Evolutionary conservation across 192 early-diverging fungal species (phyloP).

Genomic region (Backusella psychrophila): DNA sequence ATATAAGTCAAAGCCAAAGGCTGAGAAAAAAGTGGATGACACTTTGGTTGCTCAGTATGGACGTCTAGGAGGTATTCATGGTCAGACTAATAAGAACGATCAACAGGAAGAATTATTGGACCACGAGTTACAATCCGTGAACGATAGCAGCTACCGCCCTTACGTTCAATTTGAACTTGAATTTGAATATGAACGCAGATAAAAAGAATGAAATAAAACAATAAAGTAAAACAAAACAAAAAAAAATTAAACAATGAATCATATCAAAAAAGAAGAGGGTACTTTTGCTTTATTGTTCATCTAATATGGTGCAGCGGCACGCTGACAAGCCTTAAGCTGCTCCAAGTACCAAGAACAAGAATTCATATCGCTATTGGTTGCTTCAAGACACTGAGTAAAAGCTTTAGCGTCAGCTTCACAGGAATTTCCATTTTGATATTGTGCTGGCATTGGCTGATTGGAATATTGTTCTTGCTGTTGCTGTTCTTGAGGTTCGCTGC

Average conservation of each 20-base stretch:
- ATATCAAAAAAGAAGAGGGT: neutral
- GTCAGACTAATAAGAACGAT: slow-evolving; percentile 31
- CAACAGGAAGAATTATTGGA: slow-evolving; percentile 75
- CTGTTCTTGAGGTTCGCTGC: slow-evolving; percentile 34
- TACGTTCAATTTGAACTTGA: slow-evolving; percentile 80
- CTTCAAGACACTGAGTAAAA: slow-evolving; percentile 85
- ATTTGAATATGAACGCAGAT: slow-evolving; percentile 40
- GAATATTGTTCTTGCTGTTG: slow-evolving; percentile 40
- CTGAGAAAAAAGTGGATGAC: slow-evolving; percentile 80
- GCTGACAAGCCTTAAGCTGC: slow-evolving; percentile 87
- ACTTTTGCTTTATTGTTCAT: neutral
- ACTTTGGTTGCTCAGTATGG: slow-evolving; percentile 78
- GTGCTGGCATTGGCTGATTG: slow-evolving; percentile 24
- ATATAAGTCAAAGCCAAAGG: slow-evolving; percentile 68
- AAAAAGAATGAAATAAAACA: neutral
- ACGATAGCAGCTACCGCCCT: slow-evolving; percentile 92
- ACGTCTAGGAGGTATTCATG: slow-evolving; percentile 72
- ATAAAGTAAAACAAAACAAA: neutral
- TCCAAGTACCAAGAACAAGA: slow-evolving; percentile 92
- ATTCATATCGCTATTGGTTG: slow-evolving; percentile 72
- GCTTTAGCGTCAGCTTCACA: slow-evolving; percentile 78
- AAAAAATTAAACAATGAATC: neutral
- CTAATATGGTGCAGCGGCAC: slow-evolving; percentile 45
- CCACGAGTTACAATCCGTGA: slow-evolving; percentile 71
- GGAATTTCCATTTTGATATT: slow-evolving; percentile 28